Evolutionary conservation across 495 filamentous ascomycete species (phyloP).

Genomic region (Xylaria palmicola): DNA sequence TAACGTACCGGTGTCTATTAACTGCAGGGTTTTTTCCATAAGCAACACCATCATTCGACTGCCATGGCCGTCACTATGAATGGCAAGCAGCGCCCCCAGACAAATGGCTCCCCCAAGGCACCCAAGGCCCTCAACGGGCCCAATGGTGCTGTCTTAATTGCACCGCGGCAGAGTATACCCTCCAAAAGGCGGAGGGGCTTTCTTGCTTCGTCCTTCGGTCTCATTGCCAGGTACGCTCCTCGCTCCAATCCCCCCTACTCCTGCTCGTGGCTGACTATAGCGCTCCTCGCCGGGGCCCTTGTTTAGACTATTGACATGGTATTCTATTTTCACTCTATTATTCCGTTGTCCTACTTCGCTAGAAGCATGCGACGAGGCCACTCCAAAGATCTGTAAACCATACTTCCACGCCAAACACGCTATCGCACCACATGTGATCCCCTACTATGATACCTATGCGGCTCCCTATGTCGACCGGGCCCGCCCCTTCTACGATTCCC

Average conservation of each 20-base stretch:
- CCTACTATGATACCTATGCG: slow-evolving; percentile 84
- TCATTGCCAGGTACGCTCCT: slow-evolving; percentile 59
- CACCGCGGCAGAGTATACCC: slow-evolving; percentile 19
- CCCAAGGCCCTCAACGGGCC: slow-evolving; percentile 23
- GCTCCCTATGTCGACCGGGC: slow-evolving; percentile 77
- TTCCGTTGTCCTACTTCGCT: slow-evolving; percentile 77
- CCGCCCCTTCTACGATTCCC: slow-evolving; percentile 67
- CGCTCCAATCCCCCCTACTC: background rate
- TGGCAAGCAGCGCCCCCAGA: slow-evolving; percentile 15
- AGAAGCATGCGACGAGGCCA: slow-evolving; percentile 62
- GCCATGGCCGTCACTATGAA: slow-evolving; percentile 25
- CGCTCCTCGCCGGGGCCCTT: background rate
- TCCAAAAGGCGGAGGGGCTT: slow-evolving; percentile 35
- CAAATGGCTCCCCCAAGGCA: slow-evolving; percentile 35
- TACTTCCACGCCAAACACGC: slow-evolving; percentile 71
- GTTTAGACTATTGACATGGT: slow-evolving; percentile 79
- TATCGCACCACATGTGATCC: slow-evolving; percentile 71
- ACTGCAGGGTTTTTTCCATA: background rate
- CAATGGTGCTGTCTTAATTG: slow-evolving; percentile 20
- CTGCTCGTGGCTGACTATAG: background rate
- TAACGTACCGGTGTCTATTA: background rate
- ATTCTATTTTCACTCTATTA: slow-evolving; percentile 71
- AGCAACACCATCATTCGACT: background rate
- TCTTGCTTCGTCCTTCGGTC: slow-evolving; percentile 52
- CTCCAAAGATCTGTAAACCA: slow-evolving; percentile 79